These are phyloP conservation scores for Entomophthora muscae DNA, from an alignment of 371 early-diverging fungal species.

Conservation along the genomic window DNA sequence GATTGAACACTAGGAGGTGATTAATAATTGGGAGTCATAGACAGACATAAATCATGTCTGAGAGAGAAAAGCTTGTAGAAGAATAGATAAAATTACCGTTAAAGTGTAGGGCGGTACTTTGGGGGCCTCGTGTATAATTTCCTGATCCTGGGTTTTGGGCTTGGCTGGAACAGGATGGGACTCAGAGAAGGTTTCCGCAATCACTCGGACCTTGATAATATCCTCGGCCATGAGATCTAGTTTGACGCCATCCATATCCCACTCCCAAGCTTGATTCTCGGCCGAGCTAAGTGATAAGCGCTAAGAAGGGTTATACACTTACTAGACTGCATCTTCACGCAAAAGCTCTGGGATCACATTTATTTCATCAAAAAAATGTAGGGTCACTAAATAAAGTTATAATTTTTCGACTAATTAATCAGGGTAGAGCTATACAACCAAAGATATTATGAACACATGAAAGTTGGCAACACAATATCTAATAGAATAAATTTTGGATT, in stretches of 20 bases:
- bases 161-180: neutral
- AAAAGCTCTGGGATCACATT: conserved; percentile 39
- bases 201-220: neutral
- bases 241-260: neutral
- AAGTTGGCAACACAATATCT: too few species aligned
- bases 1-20: neutral
- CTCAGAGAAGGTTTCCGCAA: neutral
- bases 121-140: too few species aligned
- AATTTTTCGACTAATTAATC: neutral
- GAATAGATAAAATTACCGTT: too few species aligned
- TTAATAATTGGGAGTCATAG: too few species aligned
- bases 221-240: neutral
- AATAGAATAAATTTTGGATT: neutral
- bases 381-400: conserved; percentile 29
- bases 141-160: too few species aligned
- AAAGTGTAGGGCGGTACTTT: too few species aligned
- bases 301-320: neutral
- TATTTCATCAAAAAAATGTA: conserved; percentile 89
- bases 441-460: too few species aligned
- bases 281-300: neutral
- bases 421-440: too few species aligned
- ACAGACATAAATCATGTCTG: too few species aligned
- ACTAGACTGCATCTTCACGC: conserved; percentile 22
- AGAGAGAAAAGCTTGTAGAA: too few species aligned
- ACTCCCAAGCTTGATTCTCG: neutral